These are phyloP conservation scores for Pisolithus albus DNA, from an alignment of 768 basidiomycete species.

Conservation along the genomic window DNA sequence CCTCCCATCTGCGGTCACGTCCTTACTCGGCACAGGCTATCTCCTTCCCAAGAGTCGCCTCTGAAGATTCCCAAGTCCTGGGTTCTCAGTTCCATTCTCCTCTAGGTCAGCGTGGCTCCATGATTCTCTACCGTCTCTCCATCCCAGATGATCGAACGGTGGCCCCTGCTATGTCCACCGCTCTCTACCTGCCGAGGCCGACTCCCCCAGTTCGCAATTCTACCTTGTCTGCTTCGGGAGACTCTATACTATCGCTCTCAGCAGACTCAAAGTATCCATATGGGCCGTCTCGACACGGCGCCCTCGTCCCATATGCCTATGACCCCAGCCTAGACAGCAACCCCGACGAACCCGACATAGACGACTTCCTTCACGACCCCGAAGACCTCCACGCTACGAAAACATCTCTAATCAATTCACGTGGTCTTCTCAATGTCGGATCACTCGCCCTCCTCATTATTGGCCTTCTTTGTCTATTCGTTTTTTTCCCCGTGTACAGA, in stretches of 20 bases:
- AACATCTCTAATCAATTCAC: conserved; percentile 26
- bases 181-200: conserved; percentile 28
- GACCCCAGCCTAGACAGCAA: conserved; percentile 53
- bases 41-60: conserved; percentile 37
- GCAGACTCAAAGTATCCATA: conserved; percentile 64
- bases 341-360: conserved; percentile 54
- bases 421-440: conserved; percentile 62
- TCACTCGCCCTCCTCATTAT: conserved; percentile 57
- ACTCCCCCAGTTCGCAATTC: conserved; percentile 30
- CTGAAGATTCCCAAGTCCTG: conserved; percentile 40
- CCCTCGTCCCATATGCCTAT: conserved; percentile 64
- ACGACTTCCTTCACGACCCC: conserved; percentile 71
- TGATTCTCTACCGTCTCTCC: conserved; percentile 61
- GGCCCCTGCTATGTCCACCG: background rate
- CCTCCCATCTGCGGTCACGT: conserved; percentile 28
- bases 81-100: conserved; percentile 16
- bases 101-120: conserved; percentile 41
- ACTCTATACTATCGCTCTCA: conserved; percentile 42
- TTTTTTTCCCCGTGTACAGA: conserved; percentile 70
- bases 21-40: conserved; percentile 35
- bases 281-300: conserved; percentile 23
- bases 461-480: conserved; percentile 66
- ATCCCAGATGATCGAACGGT: conserved; percentile 27
- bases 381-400: conserved; percentile 27
- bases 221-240: conserved; percentile 45